Percentiles rank a stretch among this genome's conserved stretches.
These are phyloP conservation scores for Hyphodiscus hymeniophilus DNA, from an alignment of 495 filamentous ascomycete species.

Conservation along the genomic window DNA sequence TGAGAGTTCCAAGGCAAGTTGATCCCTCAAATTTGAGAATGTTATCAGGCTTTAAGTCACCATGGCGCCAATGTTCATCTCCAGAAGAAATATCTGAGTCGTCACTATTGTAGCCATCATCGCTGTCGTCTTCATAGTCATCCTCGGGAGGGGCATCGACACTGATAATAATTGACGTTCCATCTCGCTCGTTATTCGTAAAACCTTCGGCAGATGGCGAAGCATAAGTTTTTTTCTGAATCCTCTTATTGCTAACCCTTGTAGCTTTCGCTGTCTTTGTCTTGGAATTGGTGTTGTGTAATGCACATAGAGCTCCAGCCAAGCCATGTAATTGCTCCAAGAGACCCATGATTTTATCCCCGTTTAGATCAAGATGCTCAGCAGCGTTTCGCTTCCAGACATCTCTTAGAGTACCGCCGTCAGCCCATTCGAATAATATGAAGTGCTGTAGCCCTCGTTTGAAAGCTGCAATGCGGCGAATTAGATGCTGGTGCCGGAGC, in stretches of 20 bases:
- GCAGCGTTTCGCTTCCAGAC: slow-evolving; percentile 5
- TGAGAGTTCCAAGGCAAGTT: slow-evolving; percentile 2
- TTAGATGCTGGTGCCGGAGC: slow-evolving; percentile 1
- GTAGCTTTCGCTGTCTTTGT: too few relatives aligned
- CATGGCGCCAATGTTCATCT: slow-evolving; percentile 13
- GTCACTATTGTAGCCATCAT: too few relatives aligned
- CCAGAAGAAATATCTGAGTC: too few relatives aligned
- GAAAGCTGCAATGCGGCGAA: slow-evolving; percentile 4
- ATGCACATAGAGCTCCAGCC: not conserved
- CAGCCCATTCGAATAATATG: slow-evolving; percentile 25
- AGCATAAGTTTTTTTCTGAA: too few relatives aligned
- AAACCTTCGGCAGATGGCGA: too few relatives aligned
- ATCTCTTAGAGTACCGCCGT: slow-evolving; percentile 14
- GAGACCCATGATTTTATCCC: not conserved
- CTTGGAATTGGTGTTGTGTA: not conserved
- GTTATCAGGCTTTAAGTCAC: slow-evolving; percentile 20
- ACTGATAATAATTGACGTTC: too few relatives aligned
- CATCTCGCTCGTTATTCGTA: too few relatives aligned
- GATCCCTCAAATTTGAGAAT: slow-evolving; percentile 11
- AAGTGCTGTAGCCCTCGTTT: slow-evolving; percentile 5
- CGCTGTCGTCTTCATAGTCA: too few relatives aligned
- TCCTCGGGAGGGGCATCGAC: too few relatives aligned
- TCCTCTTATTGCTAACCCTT: too few relatives aligned
- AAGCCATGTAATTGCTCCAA: not conserved
- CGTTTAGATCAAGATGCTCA: not conserved